Evolutionary conservation across 495 filamentous ascomycete genomes (phyloP).

Genomic region (Massariosphaeria phaeospora): DNA sequence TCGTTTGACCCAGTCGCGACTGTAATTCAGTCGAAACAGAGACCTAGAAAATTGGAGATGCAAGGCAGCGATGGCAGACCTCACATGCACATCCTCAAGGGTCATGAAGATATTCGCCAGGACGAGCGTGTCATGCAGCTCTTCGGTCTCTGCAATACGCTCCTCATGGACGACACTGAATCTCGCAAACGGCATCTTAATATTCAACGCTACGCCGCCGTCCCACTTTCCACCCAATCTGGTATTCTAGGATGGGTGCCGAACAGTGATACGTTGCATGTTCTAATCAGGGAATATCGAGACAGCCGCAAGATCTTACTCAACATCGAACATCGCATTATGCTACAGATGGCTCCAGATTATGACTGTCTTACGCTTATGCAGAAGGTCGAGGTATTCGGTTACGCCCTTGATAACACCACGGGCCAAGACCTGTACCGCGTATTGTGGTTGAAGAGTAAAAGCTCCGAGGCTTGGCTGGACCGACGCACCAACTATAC

Average conservation of each 20-base stretch:
- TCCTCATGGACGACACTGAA: slow-evolving; percentile 85
- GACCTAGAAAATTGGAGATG: slow-evolving; percentile 81
- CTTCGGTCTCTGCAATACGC: slow-evolving; percentile 91
- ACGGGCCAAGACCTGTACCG: slow-evolving; percentile 98
- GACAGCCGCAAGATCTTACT: slow-evolving; percentile 94
- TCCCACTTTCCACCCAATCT: slow-evolving; percentile 91
- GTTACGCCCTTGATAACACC: slow-evolving; percentile 97
- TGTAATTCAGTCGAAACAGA: slow-evolving; percentile 95
- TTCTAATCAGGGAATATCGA: slow-evolving; percentile 93
- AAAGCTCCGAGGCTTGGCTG: slow-evolving; percentile 95
- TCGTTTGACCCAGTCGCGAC: slow-evolving; percentile 82
- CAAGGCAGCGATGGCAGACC: slow-evolving; percentile 79
- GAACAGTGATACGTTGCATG: slow-evolving; percentile 93
- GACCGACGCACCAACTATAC: slow-evolving; percentile 97
- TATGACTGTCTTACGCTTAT: slow-evolving; percentile 97
- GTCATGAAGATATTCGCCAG: slow-evolving; percentile 96
- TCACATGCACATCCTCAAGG: slow-evolving; percentile 88
- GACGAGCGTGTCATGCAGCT: slow-evolving; percentile 99
- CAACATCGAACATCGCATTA: slow-evolving; percentile 98
- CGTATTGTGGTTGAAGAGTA: slow-evolving; percentile 96
- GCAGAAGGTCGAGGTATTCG: slow-evolving; percentile 99
- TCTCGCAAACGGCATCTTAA: slow-evolving; percentile 94
- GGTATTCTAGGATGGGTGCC: slow-evolving; percentile 96
- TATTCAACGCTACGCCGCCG: slow-evolving; percentile 90
- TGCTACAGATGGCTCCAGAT: slow-evolving; percentile 99